Conservation (phyloP, 176 grass and related monocot genomes). For the Avena sativa region DNA sequence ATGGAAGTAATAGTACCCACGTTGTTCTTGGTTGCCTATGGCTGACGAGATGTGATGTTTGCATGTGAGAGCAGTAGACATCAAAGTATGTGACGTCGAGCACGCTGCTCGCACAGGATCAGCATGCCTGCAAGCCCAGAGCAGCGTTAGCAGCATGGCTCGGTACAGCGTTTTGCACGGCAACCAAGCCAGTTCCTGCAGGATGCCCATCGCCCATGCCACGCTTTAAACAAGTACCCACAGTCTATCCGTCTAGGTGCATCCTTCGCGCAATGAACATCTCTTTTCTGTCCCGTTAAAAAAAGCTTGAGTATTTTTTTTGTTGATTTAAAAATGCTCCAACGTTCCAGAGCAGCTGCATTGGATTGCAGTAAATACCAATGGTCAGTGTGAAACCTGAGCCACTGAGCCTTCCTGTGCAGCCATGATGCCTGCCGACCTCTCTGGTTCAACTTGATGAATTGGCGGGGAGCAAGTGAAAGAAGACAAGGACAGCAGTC, state of each 20-base stretch:
- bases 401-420: not conserved
- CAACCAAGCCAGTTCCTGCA: not conserved
- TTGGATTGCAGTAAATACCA: not conserved
- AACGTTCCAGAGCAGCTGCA: not conserved
- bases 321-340: no score
- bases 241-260: constrained; percentile 11
- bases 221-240: not conserved
- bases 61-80: not conserved
- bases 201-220: not conserved
- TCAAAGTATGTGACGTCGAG: not conserved
- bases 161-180: not conserved
- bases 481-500: not conserved
- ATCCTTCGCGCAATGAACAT: not conserved
- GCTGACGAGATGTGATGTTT: constrained; percentile 20
- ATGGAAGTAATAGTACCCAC: no score
- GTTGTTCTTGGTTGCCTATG: no score
- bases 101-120: not conserved
- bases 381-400: not conserved
- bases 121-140: not conserved
- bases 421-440: not conserved
- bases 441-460: not conserved
- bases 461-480: not conserved
- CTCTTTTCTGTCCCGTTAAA: no score
- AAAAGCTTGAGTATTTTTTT: no score
- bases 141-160: not conserved